These are phyloP conservation scores for Vickermania ingenoplastis DNA, from an alignment of 208 protist genomes.

Conservation along the genomic window DNA sequence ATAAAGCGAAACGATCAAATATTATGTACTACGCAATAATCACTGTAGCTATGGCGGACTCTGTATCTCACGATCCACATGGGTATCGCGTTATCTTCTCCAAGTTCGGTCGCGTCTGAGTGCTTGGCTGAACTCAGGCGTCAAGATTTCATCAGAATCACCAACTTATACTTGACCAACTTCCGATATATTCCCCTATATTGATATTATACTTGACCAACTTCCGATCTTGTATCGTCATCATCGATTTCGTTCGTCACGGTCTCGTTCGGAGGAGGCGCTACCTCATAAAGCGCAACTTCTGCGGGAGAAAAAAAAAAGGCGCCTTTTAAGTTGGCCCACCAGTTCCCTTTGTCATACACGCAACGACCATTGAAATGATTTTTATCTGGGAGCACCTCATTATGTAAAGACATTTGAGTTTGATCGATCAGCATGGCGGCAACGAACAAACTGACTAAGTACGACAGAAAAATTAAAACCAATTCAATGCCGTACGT, in stretches of 20 bases:
- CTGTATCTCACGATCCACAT: too few relatives aligned
- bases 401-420: constrained; percentile 55
- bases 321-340: not conserved
- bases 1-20: too few relatives aligned
- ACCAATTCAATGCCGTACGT: constrained; percentile 63
- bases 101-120: too few relatives aligned
- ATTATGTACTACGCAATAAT: too few relatives aligned
- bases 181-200: too few relatives aligned
- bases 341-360: constrained; percentile 39
- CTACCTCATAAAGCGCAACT: not conserved
- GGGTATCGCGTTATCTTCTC: too few relatives aligned
- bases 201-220: too few relatives aligned
- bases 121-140: too few relatives aligned
- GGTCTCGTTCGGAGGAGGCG: not conserved
- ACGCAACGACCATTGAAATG: constrained; percentile 22
- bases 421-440: constrained; percentile 49
- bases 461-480: constrained; percentile 35
- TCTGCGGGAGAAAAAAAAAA: constrained; percentile 4
- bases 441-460: constrained; percentile 27
- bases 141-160: too few relatives aligned
- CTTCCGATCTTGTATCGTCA: too few relatives aligned
- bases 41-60: too few relatives aligned
- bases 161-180: too few relatives aligned
- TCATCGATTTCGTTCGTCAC: not conserved
- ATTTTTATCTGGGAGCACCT: constrained; percentile 46